Conservation (phyloP, 2,329 filamentous ascomycete genomes). For the Colletotrichum coccodes region DNA sequence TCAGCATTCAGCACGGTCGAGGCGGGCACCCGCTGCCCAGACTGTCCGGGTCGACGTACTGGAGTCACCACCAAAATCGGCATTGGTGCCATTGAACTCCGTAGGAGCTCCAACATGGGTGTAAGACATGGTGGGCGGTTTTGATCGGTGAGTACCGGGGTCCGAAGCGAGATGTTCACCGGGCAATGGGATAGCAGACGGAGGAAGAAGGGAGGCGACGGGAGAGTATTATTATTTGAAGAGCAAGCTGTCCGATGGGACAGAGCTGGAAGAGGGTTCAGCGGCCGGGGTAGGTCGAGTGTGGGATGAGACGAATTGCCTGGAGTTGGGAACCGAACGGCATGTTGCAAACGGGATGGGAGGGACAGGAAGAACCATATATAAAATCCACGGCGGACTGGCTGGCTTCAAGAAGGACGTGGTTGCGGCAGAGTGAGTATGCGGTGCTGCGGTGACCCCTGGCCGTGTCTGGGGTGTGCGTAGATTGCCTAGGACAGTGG, state of each 20-base stretch:
- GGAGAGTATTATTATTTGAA: conserved; percentile 19
- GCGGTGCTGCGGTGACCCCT: conserved; percentile 29
- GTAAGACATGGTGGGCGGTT: conserved; percentile 63
- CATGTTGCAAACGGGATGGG: background rate
- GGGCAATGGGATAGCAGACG: background rate
- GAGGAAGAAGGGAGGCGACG: background rate
- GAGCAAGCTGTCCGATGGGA: conserved; percentile 27
- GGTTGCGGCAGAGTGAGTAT: conserved; percentile 24
- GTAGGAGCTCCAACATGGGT: conserved; percentile 67
- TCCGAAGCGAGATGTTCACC: conserved; percentile 26
- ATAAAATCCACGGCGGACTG: conserved; percentile 9
- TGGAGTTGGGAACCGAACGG: background rate
- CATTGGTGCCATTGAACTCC: conserved; percentile 72
- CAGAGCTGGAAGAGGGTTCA: conserved; percentile 15
- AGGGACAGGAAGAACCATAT: conserved; percentile 28
- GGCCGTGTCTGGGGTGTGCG: conserved; percentile 5
- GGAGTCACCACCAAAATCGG: conserved; percentile 78
- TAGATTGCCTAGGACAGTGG: conserved; percentile 16
- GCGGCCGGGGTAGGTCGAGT: conserved; percentile 32
- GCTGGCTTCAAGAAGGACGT: conserved; percentile 2
- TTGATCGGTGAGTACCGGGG: conserved; percentile 17
- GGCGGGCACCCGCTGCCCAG: background rate
- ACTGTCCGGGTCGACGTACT: conserved; percentile 64
- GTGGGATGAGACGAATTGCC: conserved; percentile 27
- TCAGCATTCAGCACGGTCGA: conserved; percentile 1